Evolutionary conservation across 202 grass and related monocot genomes (phyloP).

Genomic region (Panicum hallii): DNA sequence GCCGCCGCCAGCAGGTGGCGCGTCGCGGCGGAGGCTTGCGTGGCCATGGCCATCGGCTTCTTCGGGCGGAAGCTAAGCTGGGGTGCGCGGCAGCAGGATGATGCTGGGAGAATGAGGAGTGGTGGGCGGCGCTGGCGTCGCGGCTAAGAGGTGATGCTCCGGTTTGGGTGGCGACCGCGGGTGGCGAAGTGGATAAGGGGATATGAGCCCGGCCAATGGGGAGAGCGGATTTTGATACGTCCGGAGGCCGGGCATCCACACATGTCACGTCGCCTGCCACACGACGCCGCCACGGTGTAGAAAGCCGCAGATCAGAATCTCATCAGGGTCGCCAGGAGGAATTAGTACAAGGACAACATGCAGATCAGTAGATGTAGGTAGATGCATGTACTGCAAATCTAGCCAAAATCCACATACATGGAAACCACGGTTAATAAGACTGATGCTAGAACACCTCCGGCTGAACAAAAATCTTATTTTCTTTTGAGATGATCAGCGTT

Average conservation of each 20-base stretch:
- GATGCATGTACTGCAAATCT: no score
- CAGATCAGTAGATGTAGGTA: no score
- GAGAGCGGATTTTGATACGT: conserved; percentile 66
- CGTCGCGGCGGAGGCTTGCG: conserved; percentile 68
- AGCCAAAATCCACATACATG: no score
- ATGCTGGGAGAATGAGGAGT: background rate
- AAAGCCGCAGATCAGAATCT: background rate
- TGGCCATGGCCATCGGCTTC: conserved; percentile 77
- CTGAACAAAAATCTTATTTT: no score
- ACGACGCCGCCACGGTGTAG: background rate
- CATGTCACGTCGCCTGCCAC: conserved; percentile 18
- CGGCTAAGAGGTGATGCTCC: conserved; percentile 16
- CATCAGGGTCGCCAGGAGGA: background rate
- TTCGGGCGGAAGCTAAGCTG: no score
- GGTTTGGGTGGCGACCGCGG: conserved; percentile 9
- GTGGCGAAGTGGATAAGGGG: conserved; percentile 71
- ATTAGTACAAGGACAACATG: no score
- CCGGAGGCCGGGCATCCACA: background rate
- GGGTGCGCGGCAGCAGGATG: no score
- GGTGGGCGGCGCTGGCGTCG: background rate
- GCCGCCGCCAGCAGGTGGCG: conserved; percentile 51
- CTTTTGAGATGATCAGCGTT: no score
- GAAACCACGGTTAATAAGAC: no score
- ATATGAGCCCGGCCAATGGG: conserved; percentile 81
- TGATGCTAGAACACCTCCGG: no score